These are phyloP conservation scores for Aspergillus latus DNA, from an alignment of 2,329 filamentous ascomycete species.

Conservation along the genomic window DNA sequence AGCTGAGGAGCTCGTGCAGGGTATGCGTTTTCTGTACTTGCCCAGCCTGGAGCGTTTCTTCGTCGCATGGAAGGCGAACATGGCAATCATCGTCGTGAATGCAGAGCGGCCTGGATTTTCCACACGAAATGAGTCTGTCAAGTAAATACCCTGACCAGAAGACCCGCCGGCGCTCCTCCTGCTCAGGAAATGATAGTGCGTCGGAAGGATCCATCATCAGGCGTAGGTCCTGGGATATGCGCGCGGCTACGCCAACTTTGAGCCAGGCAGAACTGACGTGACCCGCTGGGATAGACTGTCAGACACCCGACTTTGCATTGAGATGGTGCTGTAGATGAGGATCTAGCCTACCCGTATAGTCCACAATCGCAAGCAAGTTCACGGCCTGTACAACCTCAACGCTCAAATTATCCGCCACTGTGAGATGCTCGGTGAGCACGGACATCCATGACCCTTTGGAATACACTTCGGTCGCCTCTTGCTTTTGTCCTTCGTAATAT, in stretches of 20 bases:
- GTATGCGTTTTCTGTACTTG: conserved; percentile 23
- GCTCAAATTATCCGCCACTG: conserved; percentile 31
- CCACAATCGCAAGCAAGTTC: conserved; percentile 39
- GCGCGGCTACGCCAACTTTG: conserved; percentile 46
- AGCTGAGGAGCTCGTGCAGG: conserved; percentile 23
- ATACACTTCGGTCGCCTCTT: conserved; percentile 29
- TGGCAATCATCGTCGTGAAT: conserved; percentile 28
- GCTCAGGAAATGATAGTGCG: conserved; percentile 21
- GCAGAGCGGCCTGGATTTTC: conserved; percentile 22
- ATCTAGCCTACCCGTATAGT: conserved; percentile 37
- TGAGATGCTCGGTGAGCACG: conserved; percentile 37
- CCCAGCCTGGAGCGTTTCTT: conserved; percentile 21
- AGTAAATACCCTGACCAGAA: conserved; percentile 36
- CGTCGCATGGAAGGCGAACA: conserved; percentile 28
- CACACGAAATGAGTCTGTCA: conserved; percentile 33
- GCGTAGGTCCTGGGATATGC: conserved; percentile 59
- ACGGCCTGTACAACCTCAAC: conserved; percentile 40
- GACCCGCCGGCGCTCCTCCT: conserved; percentile 30
- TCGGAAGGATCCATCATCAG: conserved; percentile 27
- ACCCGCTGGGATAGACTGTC: conserved; percentile 24
- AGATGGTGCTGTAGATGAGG: not conserved
- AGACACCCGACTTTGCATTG: not conserved
- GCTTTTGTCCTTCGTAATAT: conserved; percentile 26
- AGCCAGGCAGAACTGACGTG: conserved; percentile 39
- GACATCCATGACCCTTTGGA: conserved; percentile 36